Percentiles rank a stretch among this genome's conserved stretches.
phyloP scores from a whole-genome alignment of 768 basidiomycete genomes.

The Agrocybe praecox region DNA sequence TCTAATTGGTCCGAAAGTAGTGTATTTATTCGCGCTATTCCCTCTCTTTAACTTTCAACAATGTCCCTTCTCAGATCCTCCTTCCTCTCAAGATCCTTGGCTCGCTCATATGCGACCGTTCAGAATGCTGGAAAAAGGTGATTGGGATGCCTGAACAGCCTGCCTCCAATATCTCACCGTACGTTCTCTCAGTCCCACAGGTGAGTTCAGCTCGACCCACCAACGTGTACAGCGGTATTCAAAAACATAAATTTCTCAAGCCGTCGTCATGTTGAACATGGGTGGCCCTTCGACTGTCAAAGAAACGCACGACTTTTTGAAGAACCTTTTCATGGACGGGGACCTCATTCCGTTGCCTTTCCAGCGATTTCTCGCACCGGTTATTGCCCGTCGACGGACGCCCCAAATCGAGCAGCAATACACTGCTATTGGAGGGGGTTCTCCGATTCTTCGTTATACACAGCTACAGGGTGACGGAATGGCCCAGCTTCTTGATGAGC shows the following conservation, averaged over 20 bases:
- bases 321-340: conserved; percentile 86
- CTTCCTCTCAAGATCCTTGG: conserved; percentile 18
- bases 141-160: conserved; percentile 10
- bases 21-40: conserved; percentile 10
- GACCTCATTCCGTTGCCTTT: conserved; percentile 97
- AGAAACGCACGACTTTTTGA: conserved; percentile 93
- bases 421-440: conserved; percentile 92
- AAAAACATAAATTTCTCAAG: conserved; percentile 33
- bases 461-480: conserved; percentile 87
- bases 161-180: conserved; percentile 12
- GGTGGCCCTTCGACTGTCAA: conserved; percentile 93
- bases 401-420: conserved; percentile 96
- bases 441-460: conserved; percentile 92
- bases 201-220: conserved; percentile 31
- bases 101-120: conserved; percentile 24
- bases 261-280: conserved; percentile 98
- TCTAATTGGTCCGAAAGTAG: conserved; percentile 15
- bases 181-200: conserved; percentile 56
- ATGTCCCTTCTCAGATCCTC: conserved; percentile 18
- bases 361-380: conserved; percentile 84
- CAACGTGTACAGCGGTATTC: conserved; percentile 11
- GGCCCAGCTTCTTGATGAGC: conserved; percentile 89
- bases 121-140: conserved; percentile 29
- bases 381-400: conserved; percentile 87
- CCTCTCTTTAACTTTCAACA: conserved; percentile 16